Percentiles rank a stretch among this genome's conserved stretches.
Evolutionary conservation across 116 monocot genomes (phyloP).

Genomic region (Papilionanthe hybrid): DNA sequence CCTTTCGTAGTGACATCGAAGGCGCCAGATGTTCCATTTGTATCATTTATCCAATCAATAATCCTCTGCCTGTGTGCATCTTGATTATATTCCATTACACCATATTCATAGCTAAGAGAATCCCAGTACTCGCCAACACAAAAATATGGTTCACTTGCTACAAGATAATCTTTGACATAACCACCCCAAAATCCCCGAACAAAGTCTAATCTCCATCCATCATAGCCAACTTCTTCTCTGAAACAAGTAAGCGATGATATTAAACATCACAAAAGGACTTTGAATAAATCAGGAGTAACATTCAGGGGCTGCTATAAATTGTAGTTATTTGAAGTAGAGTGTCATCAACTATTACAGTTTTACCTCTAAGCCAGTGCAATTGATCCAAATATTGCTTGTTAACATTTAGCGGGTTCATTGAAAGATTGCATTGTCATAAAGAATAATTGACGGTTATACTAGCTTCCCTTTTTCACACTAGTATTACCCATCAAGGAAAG

Average conservation of each 20-base stretch:
- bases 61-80: constrained; percentile 95
- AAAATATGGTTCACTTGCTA: constrained; percentile 74
- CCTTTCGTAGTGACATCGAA: constrained; percentile 98
- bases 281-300: neutral
- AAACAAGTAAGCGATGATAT: neutral
- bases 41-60: constrained; percentile 92
- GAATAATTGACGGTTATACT: neutral
- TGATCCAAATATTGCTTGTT: neutral
- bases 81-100: constrained; percentile 83
- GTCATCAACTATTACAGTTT: neutral
- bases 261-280: neutral
- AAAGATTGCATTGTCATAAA: neutral
- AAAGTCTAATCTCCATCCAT: constrained; percentile 97
- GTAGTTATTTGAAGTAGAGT: neutral
- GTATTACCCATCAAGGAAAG: neutral
- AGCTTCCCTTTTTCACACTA: neutral
- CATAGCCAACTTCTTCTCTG: constrained; percentile 86
- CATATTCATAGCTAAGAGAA: constrained; percentile 85
- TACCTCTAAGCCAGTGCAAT: neutral
- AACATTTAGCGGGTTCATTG: neutral
- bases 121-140: constrained; percentile 95
- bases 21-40: constrained; percentile 77
- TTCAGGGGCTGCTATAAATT: neutral
- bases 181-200: constrained; percentile 94
- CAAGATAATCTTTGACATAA: constrained; percentile 85